phyloP scores from a whole-genome alignment of 176 grass and related monocot species.

The Paspalum notatum region DNA sequence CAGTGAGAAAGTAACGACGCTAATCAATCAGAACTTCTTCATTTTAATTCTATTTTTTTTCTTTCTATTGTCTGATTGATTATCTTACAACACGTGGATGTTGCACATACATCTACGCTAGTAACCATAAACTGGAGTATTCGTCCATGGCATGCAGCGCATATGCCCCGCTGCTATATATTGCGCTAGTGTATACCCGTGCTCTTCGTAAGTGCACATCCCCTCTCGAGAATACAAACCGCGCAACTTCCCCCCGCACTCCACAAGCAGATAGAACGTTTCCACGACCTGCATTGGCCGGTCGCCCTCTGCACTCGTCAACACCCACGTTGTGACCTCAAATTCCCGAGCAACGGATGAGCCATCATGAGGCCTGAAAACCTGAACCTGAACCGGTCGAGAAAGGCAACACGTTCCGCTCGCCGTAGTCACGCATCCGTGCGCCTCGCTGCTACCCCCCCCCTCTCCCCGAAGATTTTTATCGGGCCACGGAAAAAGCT shows the following conservation, averaged over 20 bases:
- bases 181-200: too few species aligned
- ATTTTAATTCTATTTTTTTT: too few species aligned
- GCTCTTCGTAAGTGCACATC: too few species aligned
- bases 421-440: not conserved
- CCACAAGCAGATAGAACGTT: not conserved
- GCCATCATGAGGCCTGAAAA: not conserved
- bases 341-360: not conserved
- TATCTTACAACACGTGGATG: too few species aligned
- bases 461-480: not conserved
- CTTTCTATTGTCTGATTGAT: too few species aligned
- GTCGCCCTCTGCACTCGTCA: not conserved
- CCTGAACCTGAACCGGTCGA: not conserved
- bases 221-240: not conserved
- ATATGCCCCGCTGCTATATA: too few species aligned
- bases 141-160: too few species aligned
- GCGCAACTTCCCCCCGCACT: not conserved
- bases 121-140: too few species aligned
- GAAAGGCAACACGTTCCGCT: conserved; percentile 10
- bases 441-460: too few species aligned
- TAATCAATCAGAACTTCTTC: too few species aligned
- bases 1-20: too few species aligned
- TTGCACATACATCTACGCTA: too few species aligned
- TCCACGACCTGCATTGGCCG: not conserved
- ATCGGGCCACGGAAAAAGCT: not conserved
- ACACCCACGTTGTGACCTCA: not conserved